Base-by-base conservation (phyloP, 2,329 filamentous ascomycete genomes). In the Trematosphaeria pertusa region DNA sequence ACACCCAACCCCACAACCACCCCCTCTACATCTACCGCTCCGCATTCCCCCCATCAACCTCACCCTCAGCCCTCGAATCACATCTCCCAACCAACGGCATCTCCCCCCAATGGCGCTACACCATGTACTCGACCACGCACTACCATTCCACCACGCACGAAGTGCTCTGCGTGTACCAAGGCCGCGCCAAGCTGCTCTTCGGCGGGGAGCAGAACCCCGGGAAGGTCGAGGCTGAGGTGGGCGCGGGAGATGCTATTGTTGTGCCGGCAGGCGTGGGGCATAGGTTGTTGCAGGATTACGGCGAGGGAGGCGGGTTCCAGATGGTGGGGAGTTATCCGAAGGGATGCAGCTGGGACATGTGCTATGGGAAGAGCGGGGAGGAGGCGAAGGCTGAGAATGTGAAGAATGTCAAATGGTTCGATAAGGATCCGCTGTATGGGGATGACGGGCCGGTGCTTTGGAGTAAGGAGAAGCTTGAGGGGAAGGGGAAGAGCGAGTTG, bases 261-360 rank as follows among this genome's bases (percentile, higher is more conserved):
- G 72, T 88, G 6, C 85, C 85, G 0, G 85, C 85, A 0, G 85
- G 86, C 0, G 82, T 88, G 14, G 79, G 77, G 2, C 85, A 89
- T 73, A 73, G 83, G 3, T 69, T 88, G 46, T 58, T 87, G 12
- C 75, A 84, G 48, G 82, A 87, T 59, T 48, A 78, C 26, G 66
- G 73, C 14, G 73, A 76, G 4, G 75, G 70, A 0, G 45, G 39
- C 8, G 37, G 71, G 1, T 88, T 89, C 61, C 72, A 82, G 62
- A 87, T 88, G 85, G 86, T 89, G 0, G 87, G 85, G 1, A 79
- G 78, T 37, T 88, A 89, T 74, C 86, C 84, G 0, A 71, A 55
- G 18, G 80, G 78, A 0, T 73, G 72, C 12, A 77, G 67, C 14
- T 89, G 85, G 85, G 85, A 89, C 67, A 88, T 89, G 87, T 88